Evolutionary conservation across 257 asterid genomes (phyloP).

Genomic region (Gentiana straminea): DNA sequence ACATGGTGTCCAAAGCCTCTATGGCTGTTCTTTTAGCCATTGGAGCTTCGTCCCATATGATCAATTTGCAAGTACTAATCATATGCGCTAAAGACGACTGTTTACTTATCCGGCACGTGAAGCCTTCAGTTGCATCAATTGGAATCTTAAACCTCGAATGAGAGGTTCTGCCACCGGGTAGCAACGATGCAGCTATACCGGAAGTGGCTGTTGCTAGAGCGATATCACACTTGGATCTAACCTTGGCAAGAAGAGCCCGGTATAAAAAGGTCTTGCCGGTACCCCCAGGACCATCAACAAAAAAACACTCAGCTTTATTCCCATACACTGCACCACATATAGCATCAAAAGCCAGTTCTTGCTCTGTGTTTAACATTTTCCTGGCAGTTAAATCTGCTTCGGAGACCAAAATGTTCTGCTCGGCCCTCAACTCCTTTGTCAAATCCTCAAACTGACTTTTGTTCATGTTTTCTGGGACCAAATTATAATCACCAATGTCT

Average conservation of each 20-base stretch:
- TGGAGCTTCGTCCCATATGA: no score
- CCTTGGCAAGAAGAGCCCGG: not conserved
- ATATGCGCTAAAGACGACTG: no score
- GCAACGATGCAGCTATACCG: not conserved
- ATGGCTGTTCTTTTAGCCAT: no score
- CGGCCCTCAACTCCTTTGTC: not conserved
- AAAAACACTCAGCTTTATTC: not conserved
- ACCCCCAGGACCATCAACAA: not conserved
- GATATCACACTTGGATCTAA: not conserved
- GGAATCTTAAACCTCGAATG: no score
- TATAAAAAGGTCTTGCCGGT: conserved; percentile 1
- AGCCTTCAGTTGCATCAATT: no score
- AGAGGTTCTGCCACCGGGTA: not conserved
- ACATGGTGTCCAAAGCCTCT: no score
- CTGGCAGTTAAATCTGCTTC: not conserved
- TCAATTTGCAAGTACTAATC: no score
- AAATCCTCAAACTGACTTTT: not conserved
- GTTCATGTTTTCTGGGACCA: no score
- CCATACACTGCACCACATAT: not conserved
- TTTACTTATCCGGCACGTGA: no score
- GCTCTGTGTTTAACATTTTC: not conserved
- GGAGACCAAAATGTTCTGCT: not conserved
- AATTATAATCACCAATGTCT: no score
- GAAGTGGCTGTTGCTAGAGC: conserved; percentile 1
- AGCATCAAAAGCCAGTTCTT: no score